Percentiles rank a stretch among this genome's conserved stretches.
Conservation (phyloP, 148 eudicot genomes). For the Rhododendron kiyosumense region DNA sequence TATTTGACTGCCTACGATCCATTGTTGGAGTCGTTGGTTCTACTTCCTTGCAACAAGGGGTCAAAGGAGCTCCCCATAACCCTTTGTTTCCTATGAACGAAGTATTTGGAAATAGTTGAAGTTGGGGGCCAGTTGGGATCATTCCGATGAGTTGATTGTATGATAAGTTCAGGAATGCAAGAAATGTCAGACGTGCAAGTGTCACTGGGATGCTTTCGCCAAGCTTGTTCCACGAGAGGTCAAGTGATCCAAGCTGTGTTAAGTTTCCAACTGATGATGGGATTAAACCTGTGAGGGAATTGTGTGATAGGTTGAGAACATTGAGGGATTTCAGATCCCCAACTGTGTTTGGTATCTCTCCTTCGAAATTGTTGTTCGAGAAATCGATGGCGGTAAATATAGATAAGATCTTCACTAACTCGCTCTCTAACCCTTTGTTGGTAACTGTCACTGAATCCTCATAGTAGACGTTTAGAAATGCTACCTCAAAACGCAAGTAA, state of each 20-base stretch:
- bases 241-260: slow-evolving; percentile 9
- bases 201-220: slow-evolving; percentile 24
- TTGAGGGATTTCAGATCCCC: slow-evolving; percentile 25
- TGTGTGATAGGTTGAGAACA: slow-evolving; percentile 35
- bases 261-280: slow-evolving; percentile 29
- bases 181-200: slow-evolving; percentile 17
- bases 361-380: slow-evolving; percentile 30
- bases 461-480: neutral
- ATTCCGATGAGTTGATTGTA: slow-evolving; percentile 25
- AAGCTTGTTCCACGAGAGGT: slow-evolving; percentile 8
- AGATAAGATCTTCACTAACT: slow-evolving; percentile 36
- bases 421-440: slow-evolving; percentile 28
- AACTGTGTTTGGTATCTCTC: slow-evolving; percentile 23
- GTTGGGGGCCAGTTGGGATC: slow-evolving; percentile 28
- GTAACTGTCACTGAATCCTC: slow-evolving; percentile 30
- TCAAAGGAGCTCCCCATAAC: slow-evolving; percentile 28
- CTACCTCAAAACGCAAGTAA: neutral
- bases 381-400: slow-evolving; percentile 36
- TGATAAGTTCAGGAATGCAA: slow-evolving; percentile 31
- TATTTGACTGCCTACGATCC: neutral
- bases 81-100: slow-evolving; percentile 20
- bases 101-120: slow-evolving; percentile 15
- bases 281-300: slow-evolving; percentile 27
- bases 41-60: neutral
- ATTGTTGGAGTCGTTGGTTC: neutral